These are phyloP conservation scores for Hydnomerulius pinastri DNA, from an alignment of 768 basidiomycete genomes.

Conservation along the genomic window DNA sequence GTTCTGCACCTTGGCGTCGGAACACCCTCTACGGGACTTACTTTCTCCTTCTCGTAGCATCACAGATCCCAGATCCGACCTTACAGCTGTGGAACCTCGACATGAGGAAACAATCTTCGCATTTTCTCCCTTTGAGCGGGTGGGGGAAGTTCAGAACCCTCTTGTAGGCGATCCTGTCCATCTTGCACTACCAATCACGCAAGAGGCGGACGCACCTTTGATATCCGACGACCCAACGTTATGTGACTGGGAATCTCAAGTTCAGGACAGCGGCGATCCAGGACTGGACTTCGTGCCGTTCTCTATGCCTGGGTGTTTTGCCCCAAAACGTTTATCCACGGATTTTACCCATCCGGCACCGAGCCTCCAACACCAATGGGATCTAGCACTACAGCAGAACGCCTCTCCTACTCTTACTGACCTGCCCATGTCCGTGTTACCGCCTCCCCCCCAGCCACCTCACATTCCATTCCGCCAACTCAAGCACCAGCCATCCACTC, in stretches of 20 bases:
- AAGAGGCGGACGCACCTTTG: background rate
- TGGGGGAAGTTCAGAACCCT: background rate
- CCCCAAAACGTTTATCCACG: constrained; percentile 3
- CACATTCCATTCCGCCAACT: constrained; percentile 11
- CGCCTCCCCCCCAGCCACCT: constrained; percentile 5
- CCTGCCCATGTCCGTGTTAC: background rate
- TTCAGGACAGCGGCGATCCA: background rate
- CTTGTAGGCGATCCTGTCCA: constrained; percentile 1
- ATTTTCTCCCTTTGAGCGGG: constrained; percentile 28
- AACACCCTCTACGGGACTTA: constrained; percentile 37
- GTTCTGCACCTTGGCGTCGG: constrained; percentile 44
- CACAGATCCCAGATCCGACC: background rate
- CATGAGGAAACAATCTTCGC: constrained; percentile 27
- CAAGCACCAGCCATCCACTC: constrained; percentile 1
- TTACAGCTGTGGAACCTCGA: constrained; percentile 4
- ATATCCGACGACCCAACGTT: background rate
- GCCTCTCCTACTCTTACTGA: background rate
- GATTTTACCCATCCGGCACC: constrained; percentile 3
- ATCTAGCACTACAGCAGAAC: constrained; percentile 2
- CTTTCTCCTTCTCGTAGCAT: constrained; percentile 22
- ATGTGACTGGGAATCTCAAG: background rate
- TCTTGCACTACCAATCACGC: constrained; percentile 1
- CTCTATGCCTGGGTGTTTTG: constrained; percentile 27
- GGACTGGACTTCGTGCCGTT: constrained; percentile 14
- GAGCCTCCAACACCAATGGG: background rate